Base-by-base conservation (phyloP, 371 early-diverging fungal genomes). In the Lichtheimia ornata region DNA sequence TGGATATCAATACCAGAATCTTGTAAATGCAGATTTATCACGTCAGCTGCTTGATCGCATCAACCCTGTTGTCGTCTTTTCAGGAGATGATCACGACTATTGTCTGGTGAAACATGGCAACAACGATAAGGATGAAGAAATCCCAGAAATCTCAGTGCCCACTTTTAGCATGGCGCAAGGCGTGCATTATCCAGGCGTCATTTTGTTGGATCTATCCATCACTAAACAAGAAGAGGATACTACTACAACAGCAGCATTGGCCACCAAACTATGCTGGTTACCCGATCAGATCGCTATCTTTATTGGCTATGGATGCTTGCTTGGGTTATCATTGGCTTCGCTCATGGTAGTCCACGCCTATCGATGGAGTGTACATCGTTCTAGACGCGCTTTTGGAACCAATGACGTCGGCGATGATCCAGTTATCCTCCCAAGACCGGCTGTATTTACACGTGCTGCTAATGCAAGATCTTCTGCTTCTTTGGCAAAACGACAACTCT, bases 61-160 rank as follows among this genome's bases (percentile, higher is more conserved):
- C 13, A 64, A 83, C 18, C 96, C 97, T 0, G 66, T 69, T 0
- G 73, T 88, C 5, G 78, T 94, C 2, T 88, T 96, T 57, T 92
- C 92, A 50, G 97, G 95, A 17, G 96, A 97, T 64, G 96, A 97
- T 69, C 96, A 97, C 63, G 96, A 96, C 62, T 90, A 90, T 66
- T 97, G 97, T 66, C 74, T 73, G 51, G 72, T 87, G 1, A 51
- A 65, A 2, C 91, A 91, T 60, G 51, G 53, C 22, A 25, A 24
- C 22, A 25, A 24, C 2, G 45, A 40, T 47, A 18, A 53, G 30
- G 25, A 12, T 24, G 49, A 45, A 9, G 86, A 82, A 62, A 70
- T 77, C 5, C 55, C 49, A 9, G 86, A 82, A 62, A 70, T 77
- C 7, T 72, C 81, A 0, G 73, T 85, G 0, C 79, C 79, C 0